Percentiles rank a stretch among this genome's conserved stretches.
phyloP scores from a whole-genome alignment of 805 yeast species.

The Candida krabiensis region DNA sequence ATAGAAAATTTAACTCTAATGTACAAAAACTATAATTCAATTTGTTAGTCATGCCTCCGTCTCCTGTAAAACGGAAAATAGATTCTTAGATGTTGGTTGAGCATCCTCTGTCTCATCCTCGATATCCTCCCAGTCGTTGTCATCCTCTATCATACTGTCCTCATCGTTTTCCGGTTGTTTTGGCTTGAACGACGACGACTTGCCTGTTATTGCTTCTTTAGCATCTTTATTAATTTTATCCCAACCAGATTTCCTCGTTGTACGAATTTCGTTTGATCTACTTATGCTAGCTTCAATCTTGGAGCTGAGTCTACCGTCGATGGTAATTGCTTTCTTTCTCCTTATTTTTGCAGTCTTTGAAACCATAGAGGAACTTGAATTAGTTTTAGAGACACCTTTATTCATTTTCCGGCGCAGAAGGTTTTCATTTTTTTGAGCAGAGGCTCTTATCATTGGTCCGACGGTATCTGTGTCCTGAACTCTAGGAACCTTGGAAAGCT shows the following conservation, averaged over 20 bases:
- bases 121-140: conserved; percentile 24
- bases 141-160: conserved; percentile 15
- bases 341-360: conserved; percentile 35
- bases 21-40: no score
- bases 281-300: conserved; percentile 65
- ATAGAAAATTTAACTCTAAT: no score
- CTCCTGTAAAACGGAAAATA: conserved; percentile 27
- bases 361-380: conserved; percentile 20
- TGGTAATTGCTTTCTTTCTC: conserved; percentile 47
- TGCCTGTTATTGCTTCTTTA: conserved; percentile 27
- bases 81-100: conserved; percentile 20
- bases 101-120: conserved; percentile 19
- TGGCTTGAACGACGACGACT: conserved; percentile 1
- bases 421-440: conserved; percentile 59
- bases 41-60: conserved; percentile 26
- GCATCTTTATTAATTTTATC: conserved; percentile 59
- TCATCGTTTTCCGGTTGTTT: conserved; percentile 13
- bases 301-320: conserved; percentile 55
- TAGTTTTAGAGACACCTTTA: conserved; percentile 29
- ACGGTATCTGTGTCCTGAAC: conserved; percentile 58
- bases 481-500: conserved; percentile 55
- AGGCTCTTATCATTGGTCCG: conserved; percentile 64
- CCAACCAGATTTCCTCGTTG: conserved; percentile 71
- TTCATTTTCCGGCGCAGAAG: conserved; percentile 57
- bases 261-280: conserved; percentile 62